A percentile compares a stretch with the other conserved stretches of the same genome.
These are phyloP conservation scores for Candida nanaspora DNA, from an alignment of 805 yeast species.

Conservation along the genomic window DNA sequence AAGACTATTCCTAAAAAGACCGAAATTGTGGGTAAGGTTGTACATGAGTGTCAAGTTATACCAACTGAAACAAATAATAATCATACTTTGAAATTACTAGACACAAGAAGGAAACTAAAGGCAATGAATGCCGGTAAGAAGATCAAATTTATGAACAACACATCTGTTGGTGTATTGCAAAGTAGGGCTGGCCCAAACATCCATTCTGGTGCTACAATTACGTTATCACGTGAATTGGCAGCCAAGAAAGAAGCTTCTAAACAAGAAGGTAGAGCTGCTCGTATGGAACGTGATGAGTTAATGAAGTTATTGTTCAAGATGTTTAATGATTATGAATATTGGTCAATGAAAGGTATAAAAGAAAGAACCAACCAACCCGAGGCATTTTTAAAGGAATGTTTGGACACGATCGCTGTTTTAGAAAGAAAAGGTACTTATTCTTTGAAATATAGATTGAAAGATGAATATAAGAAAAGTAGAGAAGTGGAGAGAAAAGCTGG, in stretches of 20 bases:
- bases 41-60: slow-evolving; percentile 85
- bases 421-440: slow-evolving; percentile 96
- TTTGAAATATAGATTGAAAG: slow-evolving; percentile 80
- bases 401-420: slow-evolving; percentile 82
- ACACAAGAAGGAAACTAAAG: slow-evolving; percentile 28
- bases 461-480: slow-evolving; percentile 75
- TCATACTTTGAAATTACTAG: slow-evolving; percentile 44
- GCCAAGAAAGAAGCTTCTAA: slow-evolving; percentile 45
- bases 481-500: slow-evolving; percentile 69
- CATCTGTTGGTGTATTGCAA: slow-evolving; percentile 81
- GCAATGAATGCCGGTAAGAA: slow-evolving; percentile 30
- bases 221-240: slow-evolving; percentile 54
- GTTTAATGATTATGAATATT: slow-evolving; percentile 92
- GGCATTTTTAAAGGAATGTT: slow-evolving; percentile 79
- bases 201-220: slow-evolving; percentile 57
- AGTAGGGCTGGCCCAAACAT: slow-evolving; percentile 83
- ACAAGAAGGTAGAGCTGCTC: slow-evolving; percentile 79
- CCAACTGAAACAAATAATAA: slow-evolving; percentile 78
- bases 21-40: slow-evolving; percentile 75
- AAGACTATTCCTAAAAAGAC: slow-evolving; percentile 88
- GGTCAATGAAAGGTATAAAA: slow-evolving; percentile 91
- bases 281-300: slow-evolving; percentile 90
- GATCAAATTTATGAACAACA: slow-evolving; percentile 48
- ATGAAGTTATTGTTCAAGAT: slow-evolving; percentile 81
- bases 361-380: slow-evolving; percentile 97